A percentile compares a stretch with the other conserved stretches of the same genome.
Conservation (phyloP, 345 rosid genomes). For the Eucalyptus polybractea region DNA sequence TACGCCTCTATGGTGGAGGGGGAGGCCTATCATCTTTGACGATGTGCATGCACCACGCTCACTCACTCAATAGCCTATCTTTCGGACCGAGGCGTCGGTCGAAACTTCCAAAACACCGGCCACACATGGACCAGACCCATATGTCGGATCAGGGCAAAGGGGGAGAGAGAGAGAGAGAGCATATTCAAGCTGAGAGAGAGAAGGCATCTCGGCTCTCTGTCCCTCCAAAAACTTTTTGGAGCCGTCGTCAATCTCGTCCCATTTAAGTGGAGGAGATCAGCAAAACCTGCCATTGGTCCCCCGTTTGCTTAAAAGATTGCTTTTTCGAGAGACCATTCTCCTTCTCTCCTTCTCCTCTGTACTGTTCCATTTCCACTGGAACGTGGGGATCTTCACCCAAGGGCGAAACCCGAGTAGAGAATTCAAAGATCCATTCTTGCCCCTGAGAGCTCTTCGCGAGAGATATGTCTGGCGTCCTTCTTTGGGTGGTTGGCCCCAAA, state of each 20-base stretch:
- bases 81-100: background rate
- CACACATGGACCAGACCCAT: background rate
- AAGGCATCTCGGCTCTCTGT: background rate
- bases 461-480: conserved; percentile 18
- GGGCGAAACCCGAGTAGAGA: background rate
- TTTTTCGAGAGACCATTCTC: background rate
- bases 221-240: background rate
- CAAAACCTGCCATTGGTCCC: background rate
- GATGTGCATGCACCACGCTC: background rate
- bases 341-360: background rate
- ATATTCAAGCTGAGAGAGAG: background rate
- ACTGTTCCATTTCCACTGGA: background rate
- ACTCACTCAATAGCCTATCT: background rate
- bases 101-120: background rate
- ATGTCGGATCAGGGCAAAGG: background rate
- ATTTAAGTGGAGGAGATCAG: background rate
- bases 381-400: background rate
- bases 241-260: background rate
- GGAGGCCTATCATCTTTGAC: background rate
- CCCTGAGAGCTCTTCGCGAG: too few species aligned
- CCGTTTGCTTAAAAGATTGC: background rate
- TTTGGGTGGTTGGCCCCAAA: conserved; percentile 28
- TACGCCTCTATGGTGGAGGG: background rate
- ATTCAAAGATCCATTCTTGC: background rate
- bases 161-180: background rate